Evolutionary conservation across 2,329 filamentous ascomycete genomes (phyloP), one percentile per base, ranked within the genome.

Genomic region (Phaeosphaeriaceae sp.): DNA sequence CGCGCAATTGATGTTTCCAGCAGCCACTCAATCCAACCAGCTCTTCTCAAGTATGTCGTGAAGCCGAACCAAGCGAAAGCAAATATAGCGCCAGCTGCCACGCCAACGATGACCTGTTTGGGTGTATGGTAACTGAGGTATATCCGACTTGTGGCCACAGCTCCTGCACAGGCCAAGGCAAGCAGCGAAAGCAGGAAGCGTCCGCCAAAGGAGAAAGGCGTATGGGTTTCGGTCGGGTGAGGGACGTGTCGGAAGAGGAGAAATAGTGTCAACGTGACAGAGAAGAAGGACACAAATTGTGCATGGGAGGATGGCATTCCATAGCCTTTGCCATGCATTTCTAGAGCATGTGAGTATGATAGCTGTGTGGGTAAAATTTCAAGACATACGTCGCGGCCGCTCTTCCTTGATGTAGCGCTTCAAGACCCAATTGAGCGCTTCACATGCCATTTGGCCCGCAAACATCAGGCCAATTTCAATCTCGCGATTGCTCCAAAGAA

Each of bases 261-360:
- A 81, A 98, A 98, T 20, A 99, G 83, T 22, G 87, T 84, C 58
- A 98, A 81, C 61, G 91, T 95, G 56, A 96, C 81, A 57, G 92
- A 90, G 85, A 97, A 98, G 82, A 92, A 99, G 55, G 90, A 86
- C 60, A 94, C 91, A 76, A 97, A 99, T 81, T 99, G 95, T 9
- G 95, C 91, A 80, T 99, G 95, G 40, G 93, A 97, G 7, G 87
- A 89, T 11, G 95, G 95, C 96, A 99, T 99, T 69, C 95, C 96
- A 75, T 99, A 99, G 63, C 95, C 95, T 78, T 96, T 96, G 55
- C 92, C 87, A 72, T 93, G 88, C 82, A 89, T 87, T 78, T 86
- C 86, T 88, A 54, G 22, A 5, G 51, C 19, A 19, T 44, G 42
- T 69, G 42, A 66, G 62, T 48, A 44, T 19, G 15, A 17, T 52